Conservation (phyloP, 2,329 filamentous ascomycete genomes). For the Xylariaceae sp. region DNA sequence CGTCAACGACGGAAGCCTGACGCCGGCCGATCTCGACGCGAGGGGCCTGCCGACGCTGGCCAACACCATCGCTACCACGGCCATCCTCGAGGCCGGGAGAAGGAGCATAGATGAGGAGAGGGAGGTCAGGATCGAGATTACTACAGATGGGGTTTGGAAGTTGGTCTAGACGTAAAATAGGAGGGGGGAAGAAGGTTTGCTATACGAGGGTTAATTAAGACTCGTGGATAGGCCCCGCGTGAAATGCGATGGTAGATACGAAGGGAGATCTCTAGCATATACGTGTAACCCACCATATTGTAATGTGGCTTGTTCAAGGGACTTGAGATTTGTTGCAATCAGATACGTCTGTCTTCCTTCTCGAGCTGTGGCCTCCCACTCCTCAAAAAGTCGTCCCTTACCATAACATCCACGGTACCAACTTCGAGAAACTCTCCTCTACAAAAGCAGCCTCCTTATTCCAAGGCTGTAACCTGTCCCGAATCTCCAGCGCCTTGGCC, state of each 20-base stretch:
- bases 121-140: conserved; percentile 67
- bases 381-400: too few species aligned
- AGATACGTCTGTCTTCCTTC: too few species aligned
- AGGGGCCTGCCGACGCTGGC: conserved; percentile 77
- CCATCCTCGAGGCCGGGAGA: conserved; percentile 82
- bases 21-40: conserved; percentile 69
- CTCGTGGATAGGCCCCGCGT: too few species aligned
- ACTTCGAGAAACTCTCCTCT: conserved; percentile 18
- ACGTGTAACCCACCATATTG: too few species aligned
- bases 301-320: too few species aligned
- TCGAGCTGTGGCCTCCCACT: too few species aligned
- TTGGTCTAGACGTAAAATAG: conserved; percentile 40
- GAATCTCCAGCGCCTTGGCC: conserved; percentile 12
- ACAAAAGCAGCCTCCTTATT: conserved; percentile 17
- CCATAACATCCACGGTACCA: conserved; percentile 21
- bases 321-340: too few species aligned
- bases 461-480: conserved; percentile 12
- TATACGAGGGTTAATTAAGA: too few species aligned
- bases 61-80: conserved; percentile 88
- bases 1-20: conserved; percentile 68
- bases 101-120: conserved; percentile 78
- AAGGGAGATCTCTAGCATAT: too few species aligned
- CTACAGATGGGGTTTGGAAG: conserved; percentile 62
- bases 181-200: too few species aligned
- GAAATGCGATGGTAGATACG: too few species aligned